A percentile compares a stretch with the other conserved stretches of the same genome.
phyloP scores from a whole-genome alignment of 345 rosid species.

The Eucalyptus cloeziana region DNA sequence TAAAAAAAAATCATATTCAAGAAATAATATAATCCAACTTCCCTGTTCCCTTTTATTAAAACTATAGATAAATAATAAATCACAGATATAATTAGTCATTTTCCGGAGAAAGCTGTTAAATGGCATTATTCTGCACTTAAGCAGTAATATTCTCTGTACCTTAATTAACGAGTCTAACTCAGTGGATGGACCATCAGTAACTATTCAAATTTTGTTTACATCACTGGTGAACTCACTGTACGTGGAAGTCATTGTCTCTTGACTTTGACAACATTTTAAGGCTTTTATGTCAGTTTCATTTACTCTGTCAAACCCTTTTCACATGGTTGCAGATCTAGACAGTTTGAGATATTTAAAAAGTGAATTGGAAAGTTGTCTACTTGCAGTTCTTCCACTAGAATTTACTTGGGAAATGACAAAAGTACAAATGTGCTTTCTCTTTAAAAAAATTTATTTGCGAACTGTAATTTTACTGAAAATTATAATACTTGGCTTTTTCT shows the following conservation, averaged over 20 bases:
- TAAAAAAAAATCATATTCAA: background rate
- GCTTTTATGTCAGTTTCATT: background rate
- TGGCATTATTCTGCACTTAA: background rate
- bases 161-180: background rate
- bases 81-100: background rate
- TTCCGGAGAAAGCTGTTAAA: background rate
- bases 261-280: background rate
- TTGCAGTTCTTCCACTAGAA: background rate
- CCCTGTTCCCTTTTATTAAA: background rate
- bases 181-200: background rate
- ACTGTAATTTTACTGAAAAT: background rate
- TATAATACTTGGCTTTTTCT: background rate
- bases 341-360: background rate
- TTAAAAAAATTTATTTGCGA: background rate
- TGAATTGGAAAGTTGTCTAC: background rate
- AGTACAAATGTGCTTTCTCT: background rate
- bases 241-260: background rate
- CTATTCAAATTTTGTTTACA: background rate
- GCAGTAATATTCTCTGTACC: no score
- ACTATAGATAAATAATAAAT: background rate
- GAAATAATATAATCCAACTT: background rate
- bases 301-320: background rate
- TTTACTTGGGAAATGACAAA: background rate
- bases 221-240: background rate
- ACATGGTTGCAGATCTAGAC: background rate